phyloP scores from a whole-genome alignment of 2,329 filamentous ascomycete species.

The Emergomyces orientalis region DNA sequence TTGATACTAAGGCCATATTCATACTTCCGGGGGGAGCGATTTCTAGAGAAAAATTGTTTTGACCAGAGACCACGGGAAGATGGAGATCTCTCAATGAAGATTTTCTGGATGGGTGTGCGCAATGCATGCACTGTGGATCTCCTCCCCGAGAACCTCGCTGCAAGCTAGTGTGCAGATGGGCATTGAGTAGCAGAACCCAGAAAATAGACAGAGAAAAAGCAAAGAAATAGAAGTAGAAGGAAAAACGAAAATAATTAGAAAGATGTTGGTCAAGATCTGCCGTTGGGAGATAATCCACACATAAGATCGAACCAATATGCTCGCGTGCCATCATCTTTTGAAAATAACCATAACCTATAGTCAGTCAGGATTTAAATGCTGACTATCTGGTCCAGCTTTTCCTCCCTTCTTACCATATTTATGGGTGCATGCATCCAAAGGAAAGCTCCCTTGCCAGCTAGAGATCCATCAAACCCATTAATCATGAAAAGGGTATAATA shows the following conservation, averaged over 20 bases:
- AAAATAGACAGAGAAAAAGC: not conserved
- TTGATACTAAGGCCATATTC: too few species aligned
- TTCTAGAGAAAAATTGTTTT: not conserved
- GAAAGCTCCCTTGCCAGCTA: not conserved
- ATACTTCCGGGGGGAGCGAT: too few species aligned
- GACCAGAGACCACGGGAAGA: not conserved
- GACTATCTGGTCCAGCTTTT: not conserved
- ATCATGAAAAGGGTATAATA: not conserved
- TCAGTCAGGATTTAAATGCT: not conserved
- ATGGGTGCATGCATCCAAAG: not conserved
- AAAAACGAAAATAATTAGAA: not conserved
- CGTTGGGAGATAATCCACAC: not conserved
- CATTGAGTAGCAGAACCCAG: not conserved
- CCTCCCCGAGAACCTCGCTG: not conserved
- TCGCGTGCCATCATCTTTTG: not conserved
- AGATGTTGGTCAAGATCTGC: not conserved
- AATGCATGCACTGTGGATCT: not conserved
- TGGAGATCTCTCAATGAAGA: not conserved
- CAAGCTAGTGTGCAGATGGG: not conserved
- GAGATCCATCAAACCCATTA: not conserved
- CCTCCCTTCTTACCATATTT: not conserved
- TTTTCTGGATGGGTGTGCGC: not conserved
- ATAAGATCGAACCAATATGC: not conserved
- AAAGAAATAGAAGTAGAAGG: too few species aligned
- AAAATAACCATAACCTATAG: not conserved